Base-by-base conservation (phyloP, 345 rosid genomes). In the Eucalyptus curtisii region DNA sequence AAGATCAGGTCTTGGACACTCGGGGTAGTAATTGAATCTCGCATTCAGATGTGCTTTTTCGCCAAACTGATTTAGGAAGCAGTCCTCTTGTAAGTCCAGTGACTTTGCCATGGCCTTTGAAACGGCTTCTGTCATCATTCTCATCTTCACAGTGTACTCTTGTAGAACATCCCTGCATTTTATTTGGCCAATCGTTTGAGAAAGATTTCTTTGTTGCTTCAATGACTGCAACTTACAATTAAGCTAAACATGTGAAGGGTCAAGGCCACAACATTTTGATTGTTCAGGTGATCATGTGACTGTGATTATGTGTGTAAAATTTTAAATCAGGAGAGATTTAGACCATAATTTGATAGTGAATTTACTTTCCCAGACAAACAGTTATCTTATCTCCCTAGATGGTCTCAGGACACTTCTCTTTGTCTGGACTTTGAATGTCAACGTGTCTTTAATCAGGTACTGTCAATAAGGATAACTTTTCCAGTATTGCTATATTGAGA, bases 51-150 rank as follows among this genome's bases (percentile, higher is more conserved):
- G 53, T 44, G 94, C 88, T 47, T 30, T 27, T 33, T 92, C 91
- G 10, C 95, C 96, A 49, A 87, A 91, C 64, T 91, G 92, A 30
- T 91, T 86, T 50, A 91, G 49, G 89, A 95, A 93, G 90, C 94
- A 90, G 19, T 88, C 90, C 53, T 92, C 94, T 71, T 91, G 91
- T 86, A 95, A 89, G 59, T 89, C 76, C 90, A 95, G 85, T 8
- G 96, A 93, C 87, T 42, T 90, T 2, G 94, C 95, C 94, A 94
- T 94, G 88, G 93, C 93, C 87, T 90, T 92, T 13, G 93, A 93
- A 42, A 91, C 76, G 19, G 42, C 24, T 71, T 93, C 90, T 16
- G 91, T 92, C 66, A 93, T 85, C 88, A 13, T 89, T 87, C 87
- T 92, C 86, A 90, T 90, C 89, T 90, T 91, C 49, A 49, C 6